Percentiles rank a stretch among this genome's conserved stretches.
phyloP scores from a whole-genome alignment of 371 early-diverging fungal genomes.

The Saksenaea oblongispora region DNA sequence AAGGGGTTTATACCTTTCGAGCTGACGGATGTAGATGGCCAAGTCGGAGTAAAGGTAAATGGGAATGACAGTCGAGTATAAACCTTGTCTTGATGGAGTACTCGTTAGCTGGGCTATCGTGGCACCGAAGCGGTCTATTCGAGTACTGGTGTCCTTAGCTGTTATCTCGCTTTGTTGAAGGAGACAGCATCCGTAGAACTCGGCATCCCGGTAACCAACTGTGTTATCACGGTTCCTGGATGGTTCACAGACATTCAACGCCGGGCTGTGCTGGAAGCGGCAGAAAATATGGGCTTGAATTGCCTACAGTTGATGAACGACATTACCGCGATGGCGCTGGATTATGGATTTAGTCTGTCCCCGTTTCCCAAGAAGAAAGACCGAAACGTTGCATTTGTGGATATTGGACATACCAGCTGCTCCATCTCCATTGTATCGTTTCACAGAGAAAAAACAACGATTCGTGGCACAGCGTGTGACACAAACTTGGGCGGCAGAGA shows the following conservation, averaged over 20 bases:
- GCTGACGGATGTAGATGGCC: slow-evolving; percentile 77
- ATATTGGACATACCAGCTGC: slow-evolving; percentile 89
- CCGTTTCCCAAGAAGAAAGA: slow-evolving; percentile 93
- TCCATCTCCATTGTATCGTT: slow-evolving; percentile 87
- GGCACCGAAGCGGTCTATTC: slow-evolving; percentile 74
- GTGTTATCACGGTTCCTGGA: slow-evolving; percentile 88
- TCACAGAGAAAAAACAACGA: slow-evolving; percentile 88
- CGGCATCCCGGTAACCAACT: slow-evolving; percentile 81
- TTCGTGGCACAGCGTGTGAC: slow-evolving; percentile 89
- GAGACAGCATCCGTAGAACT: slow-evolving; percentile 83
- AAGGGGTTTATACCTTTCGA: slow-evolving; percentile 76
- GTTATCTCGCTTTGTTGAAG: slow-evolving; percentile 88
- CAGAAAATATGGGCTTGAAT: slow-evolving; percentile 87
- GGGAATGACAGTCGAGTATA: not conserved
- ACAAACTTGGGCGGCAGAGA: slow-evolving; percentile 91
- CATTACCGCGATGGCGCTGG: slow-evolving; percentile 88
- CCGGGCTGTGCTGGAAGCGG: slow-evolving; percentile 83
- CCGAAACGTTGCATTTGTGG: slow-evolving; percentile 88
- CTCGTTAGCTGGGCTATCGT: slow-evolving; percentile 73
- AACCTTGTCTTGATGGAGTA: not conserved
- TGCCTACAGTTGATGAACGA: slow-evolving; percentile 90
- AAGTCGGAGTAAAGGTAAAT: slow-evolving; percentile 77
- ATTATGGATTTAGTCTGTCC: slow-evolving; percentile 93
- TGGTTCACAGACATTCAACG: slow-evolving; percentile 95
- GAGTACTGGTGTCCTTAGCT: slow-evolving; percentile 82